These are phyloP conservation scores for Gnomoniopsis smithogilvyi DNA, from an alignment of 2,329 filamentous ascomycete genomes.

Conservation along the genomic window DNA sequence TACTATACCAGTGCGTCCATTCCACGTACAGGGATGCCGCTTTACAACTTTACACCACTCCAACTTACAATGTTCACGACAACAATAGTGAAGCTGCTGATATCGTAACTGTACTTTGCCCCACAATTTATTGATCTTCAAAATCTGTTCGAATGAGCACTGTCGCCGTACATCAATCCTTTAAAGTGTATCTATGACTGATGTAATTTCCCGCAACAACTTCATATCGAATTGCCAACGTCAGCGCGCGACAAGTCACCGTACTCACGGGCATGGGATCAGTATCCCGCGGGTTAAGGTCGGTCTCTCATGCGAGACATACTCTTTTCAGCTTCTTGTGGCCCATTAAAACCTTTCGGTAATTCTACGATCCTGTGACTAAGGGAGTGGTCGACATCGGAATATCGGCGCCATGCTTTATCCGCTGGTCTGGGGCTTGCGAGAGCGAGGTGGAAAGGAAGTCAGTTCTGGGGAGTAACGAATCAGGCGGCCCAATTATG, in stretches of 20 bases:
- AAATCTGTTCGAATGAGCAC: no score
- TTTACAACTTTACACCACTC: not conserved
- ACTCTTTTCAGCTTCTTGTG: not conserved
- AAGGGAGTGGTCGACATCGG: not conserved
- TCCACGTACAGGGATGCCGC: not conserved
- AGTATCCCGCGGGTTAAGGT: no score
- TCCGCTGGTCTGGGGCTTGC: not conserved
- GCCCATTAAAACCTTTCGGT: no score
- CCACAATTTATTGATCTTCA: not conserved
- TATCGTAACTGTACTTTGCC: not conserved
- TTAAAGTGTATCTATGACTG: no score
- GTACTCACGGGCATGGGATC: no score
- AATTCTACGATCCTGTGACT: not conserved
- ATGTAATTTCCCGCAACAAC: no score
- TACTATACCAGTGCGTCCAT: not conserved
- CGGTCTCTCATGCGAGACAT: not conserved
- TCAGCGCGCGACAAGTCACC: no score
- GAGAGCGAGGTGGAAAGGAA: not conserved
- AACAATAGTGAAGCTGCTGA: not conserved
- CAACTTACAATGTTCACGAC: no score
- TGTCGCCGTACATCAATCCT: no score
- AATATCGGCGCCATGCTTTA: not conserved
- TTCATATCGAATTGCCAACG: no score
- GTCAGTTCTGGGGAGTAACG: not conserved
- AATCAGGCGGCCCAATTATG: not conserved